Conservation (phyloP, 257 asterid genomes). For the Petunia secreta region DNA sequence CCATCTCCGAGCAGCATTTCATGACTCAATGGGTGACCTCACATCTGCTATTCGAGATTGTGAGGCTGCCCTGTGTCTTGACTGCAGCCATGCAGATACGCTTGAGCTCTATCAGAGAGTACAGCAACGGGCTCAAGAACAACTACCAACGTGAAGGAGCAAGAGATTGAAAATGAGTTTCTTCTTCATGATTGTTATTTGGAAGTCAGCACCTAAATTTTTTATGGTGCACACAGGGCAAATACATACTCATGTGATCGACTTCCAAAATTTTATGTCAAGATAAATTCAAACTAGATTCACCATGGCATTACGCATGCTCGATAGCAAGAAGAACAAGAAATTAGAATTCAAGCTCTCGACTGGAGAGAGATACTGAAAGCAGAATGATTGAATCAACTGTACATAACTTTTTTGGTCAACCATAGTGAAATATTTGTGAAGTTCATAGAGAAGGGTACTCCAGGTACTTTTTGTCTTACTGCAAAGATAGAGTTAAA, state of each 20-base stretch:
- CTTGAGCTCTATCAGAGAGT: conserved; percentile 66
- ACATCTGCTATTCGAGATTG: conserved; percentile 71
- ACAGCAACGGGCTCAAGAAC: conserved; percentile 48
- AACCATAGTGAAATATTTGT: conserved; percentile 28
- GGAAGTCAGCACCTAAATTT: conserved; percentile 26
- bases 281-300: conserved; percentile 37
- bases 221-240: conserved; percentile 36
- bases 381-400: conserved; percentile 32
- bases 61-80: conserved; percentile 91
- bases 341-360: conserved; percentile 29
- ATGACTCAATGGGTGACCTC: conserved; percentile 72
- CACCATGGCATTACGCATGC: conserved; percentile 24
- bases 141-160: conserved; percentile 45
- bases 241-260: conserved; percentile 26
- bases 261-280: conserved; percentile 33
- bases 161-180: conserved; percentile 31
- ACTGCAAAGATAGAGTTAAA: conserved; percentile 1
- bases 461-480: conserved; percentile 25
- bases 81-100: conserved; percentile 71
- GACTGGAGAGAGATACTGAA: conserved; percentile 25
- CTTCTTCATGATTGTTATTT: conserved; percentile 26
- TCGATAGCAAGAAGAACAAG: conserved; percentile 18
- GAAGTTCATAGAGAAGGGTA: conserved; percentile 16
- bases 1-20: conserved; percentile 94
- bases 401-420: conserved; percentile 41